Conservation (phyloP, 2,329 filamentous ascomycete species). For the Gaeumannomyces tritici region DNA sequence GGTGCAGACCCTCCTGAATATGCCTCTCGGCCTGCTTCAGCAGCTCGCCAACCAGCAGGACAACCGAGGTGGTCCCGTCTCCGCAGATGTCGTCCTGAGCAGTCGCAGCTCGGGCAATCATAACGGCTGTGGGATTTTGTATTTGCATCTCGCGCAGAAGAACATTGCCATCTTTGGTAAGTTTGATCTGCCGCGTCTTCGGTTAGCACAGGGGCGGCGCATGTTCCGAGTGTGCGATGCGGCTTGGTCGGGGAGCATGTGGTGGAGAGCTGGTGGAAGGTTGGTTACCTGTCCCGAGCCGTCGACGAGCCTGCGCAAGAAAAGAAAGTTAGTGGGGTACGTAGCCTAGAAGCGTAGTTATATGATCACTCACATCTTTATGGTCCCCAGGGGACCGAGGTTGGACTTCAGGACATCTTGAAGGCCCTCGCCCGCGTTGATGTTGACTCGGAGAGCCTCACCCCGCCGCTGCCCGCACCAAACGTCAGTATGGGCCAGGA, state of each 20-base stretch:
- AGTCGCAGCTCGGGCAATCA: conserved; percentile 75
- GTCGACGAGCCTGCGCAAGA: conserved; percentile 49
- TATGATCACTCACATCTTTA: conserved; percentile 67
- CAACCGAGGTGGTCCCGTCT: conserved; percentile 94
- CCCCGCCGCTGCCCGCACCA: conserved; percentile 64
- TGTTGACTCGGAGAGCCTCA: conserved; percentile 95
- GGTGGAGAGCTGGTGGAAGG: conserved; percentile 13
- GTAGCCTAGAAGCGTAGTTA: not conserved
- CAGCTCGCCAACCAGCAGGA: conserved; percentile 89
- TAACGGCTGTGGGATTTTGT: conserved; percentile 93
- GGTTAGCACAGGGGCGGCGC: conserved; percentile 9
- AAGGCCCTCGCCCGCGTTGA: conserved; percentile 86
- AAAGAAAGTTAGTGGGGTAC: conserved; percentile 12
- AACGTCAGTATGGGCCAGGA: not conserved
- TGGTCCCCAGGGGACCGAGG: conserved; percentile 82
- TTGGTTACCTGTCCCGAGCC: conserved; percentile 54
- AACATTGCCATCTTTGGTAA: conserved; percentile 98
- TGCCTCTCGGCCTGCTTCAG: conserved; percentile 96
- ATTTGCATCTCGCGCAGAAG: conserved; percentile 77
- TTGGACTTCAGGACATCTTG: conserved; percentile 96
- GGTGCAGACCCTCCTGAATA: conserved; percentile 94
- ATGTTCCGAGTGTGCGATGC: conserved; percentile 6
- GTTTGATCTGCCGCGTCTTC: conserved; percentile 64
- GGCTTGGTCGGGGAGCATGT: not conserved
- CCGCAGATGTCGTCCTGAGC: conserved; percentile 98